These are phyloP conservation scores for Chlorella sp. DNA, from an alignment of 139 green algal species.

Conservation along the genomic window DNA sequence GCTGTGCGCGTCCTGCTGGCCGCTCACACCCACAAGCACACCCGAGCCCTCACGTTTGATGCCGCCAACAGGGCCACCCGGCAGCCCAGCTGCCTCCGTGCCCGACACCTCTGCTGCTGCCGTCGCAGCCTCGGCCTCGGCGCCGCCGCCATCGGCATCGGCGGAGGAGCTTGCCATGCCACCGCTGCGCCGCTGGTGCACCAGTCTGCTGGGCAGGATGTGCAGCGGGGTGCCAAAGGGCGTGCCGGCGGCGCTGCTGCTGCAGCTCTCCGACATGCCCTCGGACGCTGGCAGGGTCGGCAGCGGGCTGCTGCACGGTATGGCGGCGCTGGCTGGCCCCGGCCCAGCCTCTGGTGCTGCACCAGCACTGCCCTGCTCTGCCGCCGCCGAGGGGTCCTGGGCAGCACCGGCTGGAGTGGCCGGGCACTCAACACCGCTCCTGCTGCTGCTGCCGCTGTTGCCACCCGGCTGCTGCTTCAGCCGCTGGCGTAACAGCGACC, in stretches of 20 bases:
- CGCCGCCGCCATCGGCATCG: not conserved
- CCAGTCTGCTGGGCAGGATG: constrained; percentile 12
- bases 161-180: not conserved
- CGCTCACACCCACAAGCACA: constrained; percentile 1
- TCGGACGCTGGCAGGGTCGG: not conserved
- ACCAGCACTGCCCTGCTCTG: not conserved
- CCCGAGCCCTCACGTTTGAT: not conserved
- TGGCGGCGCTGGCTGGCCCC: no score
- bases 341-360: not conserved
- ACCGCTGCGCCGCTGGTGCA: not conserved
- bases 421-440: no score
- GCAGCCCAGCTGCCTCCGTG: not conserved
- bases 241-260: constrained; percentile 5
- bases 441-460: not conserved
- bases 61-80: not conserved
- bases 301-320: not conserved
- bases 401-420: not conserved
- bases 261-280: not conserved
- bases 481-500: constrained; percentile 28
- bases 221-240: constrained; percentile 21
- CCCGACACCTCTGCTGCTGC: not conserved
- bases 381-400: not conserved
- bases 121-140: not conserved
- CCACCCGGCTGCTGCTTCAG: not conserved
- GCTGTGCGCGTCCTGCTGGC: not conserved